Evolutionary conservation across 257 asterid genomes (phyloP), one percentile per base, ranked within the genome.

Genomic region (Handroanthus guayacan): DNA sequence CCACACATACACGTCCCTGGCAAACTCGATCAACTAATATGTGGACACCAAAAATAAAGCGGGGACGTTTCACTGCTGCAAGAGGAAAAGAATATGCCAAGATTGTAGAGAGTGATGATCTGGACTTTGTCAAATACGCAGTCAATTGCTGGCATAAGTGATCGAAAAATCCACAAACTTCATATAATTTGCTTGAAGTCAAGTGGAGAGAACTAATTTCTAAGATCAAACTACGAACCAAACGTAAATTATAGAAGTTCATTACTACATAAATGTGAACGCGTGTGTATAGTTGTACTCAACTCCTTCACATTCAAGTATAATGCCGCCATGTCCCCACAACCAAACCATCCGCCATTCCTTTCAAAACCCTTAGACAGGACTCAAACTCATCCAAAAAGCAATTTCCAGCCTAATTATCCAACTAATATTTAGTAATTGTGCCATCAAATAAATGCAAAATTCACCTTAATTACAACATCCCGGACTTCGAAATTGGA

Each of bases 401-500:
- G 18, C 9, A 55, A 55, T 45, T 52, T 55, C 6, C 25, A 74
- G 25, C 60, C 60, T 64, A 56, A 17, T 14, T 3, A 61, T 58
- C 43, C 79, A 64, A 61, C 47, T 14, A 12, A 41, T 38, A 10
- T 51, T 10, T 63, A 66, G 61, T 12, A 57, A 51, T 65, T 8
- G 72, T 44, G 61, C 44, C 1, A 73, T 16, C 38, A 72, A 55
- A 52, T 68, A 25, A 67, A 63, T 20, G 43, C 44, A 37, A 14
- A 55, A 50, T 37, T 69, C 77, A 92, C 99, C 99, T 95, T 95
- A 74, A 95, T 92, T 18, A 90, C 86, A 77, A 95, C 85, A 72
- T 93, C 99, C 52, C 97, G 87, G 48, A 81, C 98, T 90, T 91
- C 99, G 75, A 83, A 84, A 75, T 39, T 90, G 43, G 98, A 92